Evolutionary conservation across 139 green algal genomes (phyloP), one percentile per base, ranked within the genome.

Genomic region (Gonium pectorale): DNA sequence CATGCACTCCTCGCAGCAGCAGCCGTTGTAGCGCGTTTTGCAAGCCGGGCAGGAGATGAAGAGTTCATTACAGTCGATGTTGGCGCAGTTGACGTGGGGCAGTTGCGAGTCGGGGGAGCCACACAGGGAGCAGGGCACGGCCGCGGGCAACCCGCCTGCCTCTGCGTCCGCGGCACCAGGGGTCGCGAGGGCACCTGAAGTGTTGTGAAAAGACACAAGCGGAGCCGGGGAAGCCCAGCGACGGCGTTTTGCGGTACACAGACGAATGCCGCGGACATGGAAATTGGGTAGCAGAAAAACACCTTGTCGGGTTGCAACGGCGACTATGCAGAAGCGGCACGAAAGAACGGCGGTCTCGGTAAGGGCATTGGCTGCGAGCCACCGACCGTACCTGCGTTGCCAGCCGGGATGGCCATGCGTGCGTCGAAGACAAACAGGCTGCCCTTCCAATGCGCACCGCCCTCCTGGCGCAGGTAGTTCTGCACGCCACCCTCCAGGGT

Each of bases 381-480:
- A 60, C 5, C 19, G 2, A 49, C 35, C 75, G 67, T 33, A 79
- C 82, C 56, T 52, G 26, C 35, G 40, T 79, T 52, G 66, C 71
- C 86, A 22, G 92, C 85, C 9, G 92, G 85, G 37, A 98, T 91
- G 37, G 96, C 96, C 94, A 99, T 95, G 60, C 97, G 91, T 9
- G 83, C 93, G 85, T 99, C 97, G 90, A 99, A 99, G 43, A 99
- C 97, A 86, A 98, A 99, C 35, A 99, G 92, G 40, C 89, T 94
- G 59, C 97, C 97, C 11, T 97, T 92, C 97, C 97, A 99, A 62
- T 92, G 79, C 21, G 95, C 86, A 5, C 67, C 31, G 7, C 91
- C 91, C 54, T 91, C 89, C 63, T 96, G 83, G 29, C 91, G 80
- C 13, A 96, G 71, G 89, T 98, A 98, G 79, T 93, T 89, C 73